Evolutionary conservation across 2,329 filamentous ascomycete genomes (phyloP), one percentile per base, ranked within the genome.

Genomic region (Diaporthe velutina): DNA sequence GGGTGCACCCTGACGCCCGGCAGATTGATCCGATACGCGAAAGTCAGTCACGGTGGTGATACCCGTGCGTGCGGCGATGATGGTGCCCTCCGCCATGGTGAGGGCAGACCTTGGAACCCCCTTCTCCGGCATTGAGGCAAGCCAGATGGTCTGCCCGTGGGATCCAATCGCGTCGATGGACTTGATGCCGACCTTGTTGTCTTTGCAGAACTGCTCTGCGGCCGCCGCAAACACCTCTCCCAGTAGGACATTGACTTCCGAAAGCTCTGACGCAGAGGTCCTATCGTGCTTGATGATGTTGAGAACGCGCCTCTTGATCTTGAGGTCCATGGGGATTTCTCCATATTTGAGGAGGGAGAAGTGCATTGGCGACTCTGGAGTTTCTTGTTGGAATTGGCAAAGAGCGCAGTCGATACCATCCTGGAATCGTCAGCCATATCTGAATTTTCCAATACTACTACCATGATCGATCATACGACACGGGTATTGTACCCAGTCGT

Each of bases 401-500:
- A 55, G 25, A 10, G 52, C 52, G 15, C 52, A 55, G 15, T 55
- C 52, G 17, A 55, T 55, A 33, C 52, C 52, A 13, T 55, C 52
- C 28, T 55, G 52, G 13, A 33, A 55, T 55, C 33, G 52, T 55
- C 28, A 55, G 28, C 52, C 52, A 2, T 19, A 15, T 30, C 9
- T 55, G 7, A 55, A 19, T 8, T 19, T 19, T 7, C 6, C 2
- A 33, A 9, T 15, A 2, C 17, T 3, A 45, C 4, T 22, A 8
- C 7, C 6, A 1, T 42, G 6, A 7, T 7, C 1, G 15, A 19
- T 8, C 6, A 42, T 7, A 42, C 1, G 5, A 5, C 25, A 28
- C 25, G 4, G 12, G 1, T 15, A 2, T 54, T 6, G 1, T 4
- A 19, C 1, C 17, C 15, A 54, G 4, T 30, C 0, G 0, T 28